Conservation (phyloP, 2,329 filamentous ascomycete species). For the Acephala macrosclerotiorum region DNA sequence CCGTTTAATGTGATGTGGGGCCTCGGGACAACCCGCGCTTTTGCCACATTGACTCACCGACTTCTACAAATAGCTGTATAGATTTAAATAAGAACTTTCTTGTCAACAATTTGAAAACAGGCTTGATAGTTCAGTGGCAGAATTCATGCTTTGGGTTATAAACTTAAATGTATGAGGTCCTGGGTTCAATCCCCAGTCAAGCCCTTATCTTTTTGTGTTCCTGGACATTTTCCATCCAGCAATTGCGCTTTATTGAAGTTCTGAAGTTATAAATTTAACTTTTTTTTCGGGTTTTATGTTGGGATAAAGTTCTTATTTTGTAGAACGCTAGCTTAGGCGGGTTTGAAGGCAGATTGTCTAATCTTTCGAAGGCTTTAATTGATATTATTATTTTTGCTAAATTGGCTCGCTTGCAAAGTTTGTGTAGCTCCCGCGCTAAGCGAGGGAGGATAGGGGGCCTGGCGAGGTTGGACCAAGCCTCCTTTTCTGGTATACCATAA, state of each 20-base stretch:
- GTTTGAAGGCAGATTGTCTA: background rate
- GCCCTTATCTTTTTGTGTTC: background rate
- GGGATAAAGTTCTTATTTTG: background rate
- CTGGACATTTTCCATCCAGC: too few species aligned
- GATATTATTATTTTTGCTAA: too few species aligned
- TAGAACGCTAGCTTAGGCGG: background rate
- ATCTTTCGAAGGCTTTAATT: background rate
- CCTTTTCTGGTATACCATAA: too few species aligned
- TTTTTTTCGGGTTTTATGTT: background rate
- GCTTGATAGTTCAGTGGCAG: slow-evolving; percentile 8
- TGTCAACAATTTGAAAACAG: background rate
- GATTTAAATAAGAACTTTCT: background rate
- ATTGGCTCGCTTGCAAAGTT: background rate
- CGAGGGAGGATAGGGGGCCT: background rate
- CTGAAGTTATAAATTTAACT: too few species aligned
- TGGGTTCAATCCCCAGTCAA: slow-evolving; percentile 6
- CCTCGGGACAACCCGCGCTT: too few species aligned
- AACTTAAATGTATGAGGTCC: slow-evolving; percentile 1
- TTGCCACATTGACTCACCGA: too few species aligned
- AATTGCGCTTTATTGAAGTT: background rate
- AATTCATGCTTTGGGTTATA: slow-evolving; percentile 5
- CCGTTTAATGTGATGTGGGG: too few species aligned
- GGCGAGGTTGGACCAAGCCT: too few species aligned
- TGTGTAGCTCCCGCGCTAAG: background rate
- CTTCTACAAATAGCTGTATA: background rate